These are phyloP conservation scores for Amborella trichopoda DNA, from an alignment of 164 flowering plant species.

Conservation along the genomic window DNA sequence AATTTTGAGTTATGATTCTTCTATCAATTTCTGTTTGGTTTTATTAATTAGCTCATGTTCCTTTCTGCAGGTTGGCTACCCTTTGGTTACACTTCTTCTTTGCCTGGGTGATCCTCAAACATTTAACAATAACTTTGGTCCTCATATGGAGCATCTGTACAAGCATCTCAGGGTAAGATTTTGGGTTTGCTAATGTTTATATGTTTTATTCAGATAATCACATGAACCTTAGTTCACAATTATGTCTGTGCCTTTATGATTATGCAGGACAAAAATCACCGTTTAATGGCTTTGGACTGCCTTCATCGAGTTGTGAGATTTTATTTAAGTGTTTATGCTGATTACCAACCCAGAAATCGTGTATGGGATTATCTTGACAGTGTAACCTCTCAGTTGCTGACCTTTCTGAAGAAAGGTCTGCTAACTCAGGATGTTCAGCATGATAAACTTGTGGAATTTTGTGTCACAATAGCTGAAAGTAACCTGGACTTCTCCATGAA, in stretches of 20 bases:
- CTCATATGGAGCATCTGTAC: conserved; percentile 94
- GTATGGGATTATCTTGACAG: conserved; percentile 99
- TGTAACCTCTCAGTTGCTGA: conserved; percentile 85
- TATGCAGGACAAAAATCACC: conserved; percentile 97
- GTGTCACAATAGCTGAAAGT: conserved; percentile 93
- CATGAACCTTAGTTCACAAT: no score
- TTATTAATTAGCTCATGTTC: no score
- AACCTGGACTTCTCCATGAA: conserved; percentile 98
- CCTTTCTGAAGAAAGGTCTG: conserved; percentile 84
- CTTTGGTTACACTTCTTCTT: conserved; percentile 93
- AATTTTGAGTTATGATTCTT: no score
- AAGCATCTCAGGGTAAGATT: conserved; percentile 82
- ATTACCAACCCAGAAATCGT: conserved; percentile 69
- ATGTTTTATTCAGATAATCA: background rate
- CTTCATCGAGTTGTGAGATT: conserved; percentile 92
- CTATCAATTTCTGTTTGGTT: no score
- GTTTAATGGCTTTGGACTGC: conserved; percentile 97
- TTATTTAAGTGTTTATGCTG: conserved; percentile 82
- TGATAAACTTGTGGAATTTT: conserved; percentile 95
- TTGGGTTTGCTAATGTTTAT: background rate
- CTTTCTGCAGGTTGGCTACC: conserved; percentile 78
- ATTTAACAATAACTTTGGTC: conserved; percentile 66
- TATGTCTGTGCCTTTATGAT: no score
- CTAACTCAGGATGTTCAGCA: conserved; percentile 98
- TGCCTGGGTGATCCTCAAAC: conserved; percentile 94